Base-by-base conservation (phyloP, 306 rosid species). In the Styphnolobium japonicum region DNA sequence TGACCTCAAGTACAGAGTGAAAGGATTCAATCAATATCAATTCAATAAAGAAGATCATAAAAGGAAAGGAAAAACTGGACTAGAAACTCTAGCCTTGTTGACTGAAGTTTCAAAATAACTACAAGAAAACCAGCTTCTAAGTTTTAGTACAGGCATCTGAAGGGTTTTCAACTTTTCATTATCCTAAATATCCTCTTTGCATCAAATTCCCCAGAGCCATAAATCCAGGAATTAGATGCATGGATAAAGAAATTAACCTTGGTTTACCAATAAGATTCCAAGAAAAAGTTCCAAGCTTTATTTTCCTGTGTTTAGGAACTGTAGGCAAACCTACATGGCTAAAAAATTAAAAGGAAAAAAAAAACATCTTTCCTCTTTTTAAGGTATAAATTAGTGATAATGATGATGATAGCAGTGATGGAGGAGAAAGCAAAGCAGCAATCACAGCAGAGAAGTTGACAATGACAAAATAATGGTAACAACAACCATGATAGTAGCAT, bases 401-500 rank as follows among this genome's bases (percentile, higher is more conserved):
- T 29, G 58, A 6, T 7, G 3, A 29, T 16, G 7, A 43, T 29
- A 11, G 22, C 19, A 53, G 39, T 6, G 2, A 34, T 18, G 43
- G 0, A n/a, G 31, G 79, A 5, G 9, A 31, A 8, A 43, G 21
- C 10, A 62, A 31, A 45, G 37, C 6, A 45, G 33, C 15, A 31
- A 16, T 29, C 36, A 5, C 14, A 11, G 6, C 10, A 6, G 0
- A 60, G 45, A 42, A 60, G 36, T 39, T 6, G 33, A 11, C 49
- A 75, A 75, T 14, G 5, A 80, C 65, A 80, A 79, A 53, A 77
- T 25, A 67, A 29, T 67, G 37, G 12, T 52, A 10, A 37, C 49
- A 66, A 52, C 19, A 53, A 51, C 11, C 12, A 40, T 10, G 60
- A 68, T 25, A n/a, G 60, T 31, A 31, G 27, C 46, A 40, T 55